Percentiles rank a stretch among this genome's conserved stretches.
These are phyloP conservation scores for Ophiostoma novo-ulmi DNA, from an alignment of 2,329 filamentous ascomycete species.

Conservation along the genomic window DNA sequence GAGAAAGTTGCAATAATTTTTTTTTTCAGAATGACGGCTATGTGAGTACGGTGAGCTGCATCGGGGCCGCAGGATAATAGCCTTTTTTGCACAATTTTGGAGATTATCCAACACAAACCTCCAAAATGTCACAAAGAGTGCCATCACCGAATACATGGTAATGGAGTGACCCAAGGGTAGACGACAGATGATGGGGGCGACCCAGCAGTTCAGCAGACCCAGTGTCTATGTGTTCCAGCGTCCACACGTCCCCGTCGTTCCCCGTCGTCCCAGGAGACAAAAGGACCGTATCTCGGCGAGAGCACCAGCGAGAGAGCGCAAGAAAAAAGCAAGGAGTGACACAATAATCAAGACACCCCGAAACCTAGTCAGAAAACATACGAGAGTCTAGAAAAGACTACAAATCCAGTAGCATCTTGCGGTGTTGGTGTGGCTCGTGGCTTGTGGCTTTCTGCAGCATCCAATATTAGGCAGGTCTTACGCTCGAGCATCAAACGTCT, in stretches of 20 bases:
- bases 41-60: background rate
- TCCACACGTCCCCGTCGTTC: background rate
- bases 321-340: background rate
- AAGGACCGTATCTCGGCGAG: background rate
- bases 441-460: slow-evolving; percentile 2
- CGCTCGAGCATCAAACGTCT: background rate
- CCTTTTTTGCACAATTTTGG: too few species aligned
- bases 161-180: background rate
- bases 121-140: background rate
- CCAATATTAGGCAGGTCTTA: slow-evolving; percentile 9
- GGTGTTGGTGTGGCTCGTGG: background rate
- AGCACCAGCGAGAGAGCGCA: background rate
- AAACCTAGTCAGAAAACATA: background rate
- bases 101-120: too few species aligned
- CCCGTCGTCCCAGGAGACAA: background rate
- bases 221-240: background rate
- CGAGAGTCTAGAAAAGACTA: background rate
- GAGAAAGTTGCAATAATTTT: background rate
- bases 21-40: background rate
- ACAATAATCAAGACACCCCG: background rate
- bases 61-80: background rate
- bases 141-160: background rate
- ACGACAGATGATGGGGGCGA: background rate
- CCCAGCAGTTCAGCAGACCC: background rate
- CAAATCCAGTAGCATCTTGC: slow-evolving; percentile 5